Evolutionary conservation across 208 protist genomes (phyloP).

Genomic region (Plasmodiophora brassicae): DNA sequence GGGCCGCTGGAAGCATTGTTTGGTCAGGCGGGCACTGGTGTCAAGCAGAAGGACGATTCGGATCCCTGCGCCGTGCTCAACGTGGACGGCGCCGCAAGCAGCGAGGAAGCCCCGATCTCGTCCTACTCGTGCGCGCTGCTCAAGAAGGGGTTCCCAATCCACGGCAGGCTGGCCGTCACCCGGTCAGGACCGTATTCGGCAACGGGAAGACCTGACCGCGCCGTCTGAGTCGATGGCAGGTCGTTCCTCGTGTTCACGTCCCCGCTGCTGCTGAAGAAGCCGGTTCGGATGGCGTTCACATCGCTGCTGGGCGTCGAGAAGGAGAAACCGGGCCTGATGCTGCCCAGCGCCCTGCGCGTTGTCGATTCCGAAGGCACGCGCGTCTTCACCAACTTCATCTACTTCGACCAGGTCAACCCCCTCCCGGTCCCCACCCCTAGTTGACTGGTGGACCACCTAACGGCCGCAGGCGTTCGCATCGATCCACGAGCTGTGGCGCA

Average conservation of each 20-base stretch:
- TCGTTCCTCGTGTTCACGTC: background rate
- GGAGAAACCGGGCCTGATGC: background rate
- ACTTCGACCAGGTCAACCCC: background rate
- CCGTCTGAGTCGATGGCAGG: too few species aligned
- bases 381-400: background rate
- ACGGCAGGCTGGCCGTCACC: background rate
- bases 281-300: background rate
- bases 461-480: background rate
- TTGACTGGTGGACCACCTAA: background rate
- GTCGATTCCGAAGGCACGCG: background rate
- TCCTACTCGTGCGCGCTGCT: conserved; percentile 10
- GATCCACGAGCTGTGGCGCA: background rate
- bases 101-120: background rate
- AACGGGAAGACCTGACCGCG: too few species aligned
- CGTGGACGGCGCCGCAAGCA: too few species aligned
- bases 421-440: too few species aligned
- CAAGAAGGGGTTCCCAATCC: conserved; percentile 3
- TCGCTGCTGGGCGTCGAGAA: background rate
- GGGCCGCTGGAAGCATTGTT: too few species aligned
- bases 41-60: too few species aligned
- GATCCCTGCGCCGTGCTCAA: too few species aligned
- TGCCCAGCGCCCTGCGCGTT: background rate
- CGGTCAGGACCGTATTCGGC: background rate
- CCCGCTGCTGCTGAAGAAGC: background rate
- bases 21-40: too few species aligned